A percentile compares a stretch with the other conserved stretches of the same genome.
These are phyloP conservation scores for Cyberlindnera euphorbiae DNA, from an alignment of 805 yeast genomes.

Conservation along the genomic window DNA sequence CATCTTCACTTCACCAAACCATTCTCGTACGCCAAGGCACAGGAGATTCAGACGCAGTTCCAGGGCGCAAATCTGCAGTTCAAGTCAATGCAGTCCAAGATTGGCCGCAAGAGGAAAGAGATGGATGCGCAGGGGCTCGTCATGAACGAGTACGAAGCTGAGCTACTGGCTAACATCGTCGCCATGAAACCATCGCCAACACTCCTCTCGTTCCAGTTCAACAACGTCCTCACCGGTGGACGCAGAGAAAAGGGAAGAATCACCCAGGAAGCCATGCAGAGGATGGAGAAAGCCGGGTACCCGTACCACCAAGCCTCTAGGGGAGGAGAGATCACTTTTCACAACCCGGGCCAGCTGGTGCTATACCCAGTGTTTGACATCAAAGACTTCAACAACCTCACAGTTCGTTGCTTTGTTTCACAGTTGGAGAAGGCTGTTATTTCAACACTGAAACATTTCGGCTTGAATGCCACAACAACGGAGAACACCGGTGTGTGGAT, in stretches of 20 bases:
- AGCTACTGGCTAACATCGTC: slow-evolving; percentile 38
- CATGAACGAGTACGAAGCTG: slow-evolving; percentile 44
- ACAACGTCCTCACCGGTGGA: slow-evolving; percentile 89
- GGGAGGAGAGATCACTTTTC: slow-evolving; percentile 97
- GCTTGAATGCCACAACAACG: slow-evolving; percentile 43
- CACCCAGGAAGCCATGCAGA: slow-evolving; percentile 24
- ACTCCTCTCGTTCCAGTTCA: slow-evolving; percentile 77
- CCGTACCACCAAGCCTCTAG: slow-evolving; percentile 72
- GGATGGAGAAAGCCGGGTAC: slow-evolving; percentile 39
- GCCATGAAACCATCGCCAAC: slow-evolving; percentile 57
- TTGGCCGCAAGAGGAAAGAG: slow-evolving; percentile 35
- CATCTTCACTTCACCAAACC: slow-evolving; percentile 40
- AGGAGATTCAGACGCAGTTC: slow-evolving; percentile 50
- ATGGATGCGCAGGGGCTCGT: slow-evolving; percentile 36
- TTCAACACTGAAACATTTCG: slow-evolving; percentile 36
- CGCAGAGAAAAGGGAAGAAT: slow-evolving; percentile 63
- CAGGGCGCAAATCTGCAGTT: slow-evolving; percentile 53
- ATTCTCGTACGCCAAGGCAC: slow-evolving; percentile 44
- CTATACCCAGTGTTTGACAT: slow-evolving; percentile 77
- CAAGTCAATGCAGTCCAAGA: slow-evolving; percentile 48
- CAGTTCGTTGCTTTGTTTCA: slow-evolving; percentile 62
- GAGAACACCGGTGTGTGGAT: slow-evolving; percentile 91
- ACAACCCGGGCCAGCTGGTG: slow-evolving; percentile 93
- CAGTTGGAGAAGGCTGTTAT: slow-evolving; percentile 57
- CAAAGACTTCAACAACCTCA: slow-evolving; percentile 48